Percentiles rank a stretch among this genome's conserved stretches.
Evolutionary conservation across 257 asterid genomes (phyloP).

Genomic region (Ligustrum vulgare): DNA sequence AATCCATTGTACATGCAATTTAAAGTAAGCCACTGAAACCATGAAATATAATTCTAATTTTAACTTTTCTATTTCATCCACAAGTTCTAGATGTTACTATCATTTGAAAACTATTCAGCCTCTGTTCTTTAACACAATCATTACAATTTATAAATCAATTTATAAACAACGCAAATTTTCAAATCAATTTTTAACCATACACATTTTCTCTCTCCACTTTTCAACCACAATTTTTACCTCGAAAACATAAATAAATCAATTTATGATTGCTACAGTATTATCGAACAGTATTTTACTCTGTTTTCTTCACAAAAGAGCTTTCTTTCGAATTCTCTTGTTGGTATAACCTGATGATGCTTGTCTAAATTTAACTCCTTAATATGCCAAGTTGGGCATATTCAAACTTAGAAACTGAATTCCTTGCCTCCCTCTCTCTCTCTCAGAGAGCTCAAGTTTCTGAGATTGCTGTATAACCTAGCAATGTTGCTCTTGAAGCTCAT

Average conservation of each 20-base stretch:
- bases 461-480: neutral
- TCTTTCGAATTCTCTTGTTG: neutral
- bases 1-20: no score
- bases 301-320: neutral
- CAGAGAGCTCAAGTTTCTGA: constrained; percentile 2
- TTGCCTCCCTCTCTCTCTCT: constrained; percentile 1
- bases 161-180: no score
- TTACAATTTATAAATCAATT: no score
- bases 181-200: no score
- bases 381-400: neutral
- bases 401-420: neutral
- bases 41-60: no score
- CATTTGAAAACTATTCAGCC: neutral
- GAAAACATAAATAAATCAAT: no score
- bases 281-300: neutral
- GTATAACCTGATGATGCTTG: neutral
- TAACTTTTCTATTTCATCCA: neutral
- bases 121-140: no score
- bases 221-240: no score
- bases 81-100: neutral
- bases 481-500: neutral
- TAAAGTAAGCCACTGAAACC: no score
- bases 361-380: neutral
- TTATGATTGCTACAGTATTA: no score
- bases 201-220: no score